Percentiles rank a stretch among this genome's conserved stretches.
These are phyloP conservation scores for Aspergillus sparsus DNA, from an alignment of 495 filamentous ascomycete genomes.

Conservation along the genomic window DNA sequence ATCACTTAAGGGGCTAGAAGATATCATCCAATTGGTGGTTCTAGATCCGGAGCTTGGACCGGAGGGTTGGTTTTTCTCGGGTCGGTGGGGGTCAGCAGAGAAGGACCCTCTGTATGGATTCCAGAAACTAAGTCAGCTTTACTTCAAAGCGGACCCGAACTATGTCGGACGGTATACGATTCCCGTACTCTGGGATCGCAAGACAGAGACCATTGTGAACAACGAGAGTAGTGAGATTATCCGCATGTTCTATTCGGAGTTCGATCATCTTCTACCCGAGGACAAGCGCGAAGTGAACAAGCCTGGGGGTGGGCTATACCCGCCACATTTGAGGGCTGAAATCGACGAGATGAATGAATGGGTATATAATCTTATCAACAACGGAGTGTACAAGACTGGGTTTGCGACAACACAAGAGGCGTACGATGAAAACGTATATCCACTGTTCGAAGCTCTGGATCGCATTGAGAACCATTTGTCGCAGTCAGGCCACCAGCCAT, in stretches of 20 bases:
- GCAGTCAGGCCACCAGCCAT: conserved; percentile 52
- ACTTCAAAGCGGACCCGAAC: conserved; percentile 64
- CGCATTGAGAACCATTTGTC: conserved; percentile 61
- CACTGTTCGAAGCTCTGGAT: conserved; percentile 65
- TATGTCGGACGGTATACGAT: conserved; percentile 80
- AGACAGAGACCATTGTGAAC: conserved; percentile 70
- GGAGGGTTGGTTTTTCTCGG: conserved; percentile 74
- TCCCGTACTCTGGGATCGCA: conserved; percentile 76
- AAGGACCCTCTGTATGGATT: conserved; percentile 67
- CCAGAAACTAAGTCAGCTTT: conserved; percentile 66
- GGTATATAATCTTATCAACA: conserved; percentile 67
- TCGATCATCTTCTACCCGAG: conserved; percentile 59
- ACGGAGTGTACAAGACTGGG: conserved; percentile 70
- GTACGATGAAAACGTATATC: conserved; percentile 59
- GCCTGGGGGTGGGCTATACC: conserved; percentile 55
- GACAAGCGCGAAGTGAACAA: conserved; percentile 46
- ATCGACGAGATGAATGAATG: conserved; percentile 67
- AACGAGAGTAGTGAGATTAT: conserved; percentile 88
- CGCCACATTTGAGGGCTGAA: conserved; percentile 48
- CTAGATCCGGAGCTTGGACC: conserved; percentile 68
- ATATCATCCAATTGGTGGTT: conserved; percentile 66
- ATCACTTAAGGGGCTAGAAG: conserved; percentile 76
- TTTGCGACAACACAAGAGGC: conserved; percentile 66
- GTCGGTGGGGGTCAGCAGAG: conserved; percentile 54
- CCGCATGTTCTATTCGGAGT: conserved; percentile 62